Evolutionary conservation across 176 grass and related monocot species (phyloP).

Genomic region (Chrysopogon serrulatus): DNA sequence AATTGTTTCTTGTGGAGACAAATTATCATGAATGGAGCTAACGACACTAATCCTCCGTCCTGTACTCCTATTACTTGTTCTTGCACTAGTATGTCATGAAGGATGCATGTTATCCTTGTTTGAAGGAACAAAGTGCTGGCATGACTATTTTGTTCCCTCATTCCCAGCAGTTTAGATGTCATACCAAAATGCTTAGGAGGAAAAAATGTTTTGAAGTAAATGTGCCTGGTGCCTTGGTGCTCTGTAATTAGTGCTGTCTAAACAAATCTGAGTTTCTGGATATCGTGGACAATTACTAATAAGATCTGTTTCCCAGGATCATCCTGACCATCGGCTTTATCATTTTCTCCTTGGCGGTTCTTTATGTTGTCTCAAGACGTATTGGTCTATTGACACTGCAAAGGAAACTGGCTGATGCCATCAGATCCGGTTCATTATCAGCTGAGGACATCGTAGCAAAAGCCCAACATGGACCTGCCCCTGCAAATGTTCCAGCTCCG

Average conservation of each 20-base stretch:
- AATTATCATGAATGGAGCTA: background rate
- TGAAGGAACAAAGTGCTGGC: background rate
- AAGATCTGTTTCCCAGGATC: constrained; percentile 51
- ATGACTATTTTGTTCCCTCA: background rate
- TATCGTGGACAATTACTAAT: background rate
- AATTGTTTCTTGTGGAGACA: background rate
- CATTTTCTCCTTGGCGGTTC: constrained; percentile 67
- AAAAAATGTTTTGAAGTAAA: background rate
- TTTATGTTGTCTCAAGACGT: constrained; percentile 65
- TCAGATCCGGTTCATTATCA: constrained; percentile 71
- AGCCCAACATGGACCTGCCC: constrained; percentile 20
- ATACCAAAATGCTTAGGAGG: background rate
- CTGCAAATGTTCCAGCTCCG: constrained; percentile 9
- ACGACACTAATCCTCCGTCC: background rate
- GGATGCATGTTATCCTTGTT: background rate
- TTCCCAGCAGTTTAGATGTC: background rate
- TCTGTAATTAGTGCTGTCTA: background rate
- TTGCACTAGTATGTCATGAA: background rate
- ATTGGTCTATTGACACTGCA: constrained; percentile 69
- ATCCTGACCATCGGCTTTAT: constrained; percentile 67
- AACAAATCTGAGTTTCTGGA: background rate
- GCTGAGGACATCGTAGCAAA: constrained; percentile 39
- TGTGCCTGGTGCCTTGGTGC: background rate
- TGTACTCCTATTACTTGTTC: background rate
- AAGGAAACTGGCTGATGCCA: constrained; percentile 68